Conservation (phyloP, 1,284 basidiomycete genomes). For the Omphalotus olearius region DNA sequence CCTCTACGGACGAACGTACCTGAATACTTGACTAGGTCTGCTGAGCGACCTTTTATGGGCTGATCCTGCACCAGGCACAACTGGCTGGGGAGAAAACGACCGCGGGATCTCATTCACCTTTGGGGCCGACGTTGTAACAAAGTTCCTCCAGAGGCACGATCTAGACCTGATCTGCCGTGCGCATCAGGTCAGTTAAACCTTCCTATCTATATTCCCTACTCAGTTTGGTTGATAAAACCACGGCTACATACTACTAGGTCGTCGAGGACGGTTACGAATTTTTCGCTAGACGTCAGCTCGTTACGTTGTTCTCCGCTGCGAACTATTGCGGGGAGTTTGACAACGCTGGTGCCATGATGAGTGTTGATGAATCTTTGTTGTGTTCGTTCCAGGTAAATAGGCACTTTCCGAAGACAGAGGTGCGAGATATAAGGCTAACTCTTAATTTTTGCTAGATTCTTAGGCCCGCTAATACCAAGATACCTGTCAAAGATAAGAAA, state of each 20-base stretch:
- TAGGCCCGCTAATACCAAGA: constrained; percentile 98
- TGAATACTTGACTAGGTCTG: constrained; percentile 49
- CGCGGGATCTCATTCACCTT: constrained; percentile 97
- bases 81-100: constrained; percentile 99
- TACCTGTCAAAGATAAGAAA: too few species aligned
- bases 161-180: constrained; percentile 99
- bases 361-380: constrained; percentile 94
- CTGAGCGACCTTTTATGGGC: constrained; percentile 98
- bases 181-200: constrained; percentile 70
- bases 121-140: constrained; percentile 95
- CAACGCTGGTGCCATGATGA: constrained; percentile 99
- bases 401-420: background rate
- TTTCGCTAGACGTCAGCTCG: constrained; percentile 96
- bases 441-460: constrained; percentile 62
- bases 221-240: too few species aligned
- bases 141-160: constrained; percentile 98
- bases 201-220: too few species aligned
- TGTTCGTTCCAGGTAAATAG: constrained; percentile 93
- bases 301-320: constrained; percentile 96
- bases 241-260: constrained; percentile 48
- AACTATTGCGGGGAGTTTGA: constrained; percentile 99
- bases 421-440: background rate
- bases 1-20: background rate
- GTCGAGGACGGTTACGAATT: constrained; percentile 99
- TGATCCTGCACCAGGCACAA: constrained; percentile 99